Evolutionary conservation across 352 stramenopile species (phyloP).

Genomic region (Phytophthora colocasiae): DNA sequence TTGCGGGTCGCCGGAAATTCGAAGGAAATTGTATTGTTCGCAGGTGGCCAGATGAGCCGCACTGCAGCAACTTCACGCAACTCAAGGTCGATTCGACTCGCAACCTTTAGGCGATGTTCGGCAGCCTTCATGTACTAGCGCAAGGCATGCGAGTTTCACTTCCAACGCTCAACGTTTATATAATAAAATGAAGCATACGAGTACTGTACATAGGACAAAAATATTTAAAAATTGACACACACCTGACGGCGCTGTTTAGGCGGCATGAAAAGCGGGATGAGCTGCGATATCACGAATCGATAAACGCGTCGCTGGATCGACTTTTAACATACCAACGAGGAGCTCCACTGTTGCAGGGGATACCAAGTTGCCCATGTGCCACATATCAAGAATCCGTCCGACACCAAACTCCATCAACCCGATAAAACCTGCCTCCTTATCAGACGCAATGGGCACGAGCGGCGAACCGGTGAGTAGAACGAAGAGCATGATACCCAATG

Average conservation of each 20-base stretch:
- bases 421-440: constrained; percentile 40
- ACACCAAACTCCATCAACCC: constrained; percentile 47
- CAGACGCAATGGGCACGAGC: constrained; percentile 37
- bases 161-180: no score
- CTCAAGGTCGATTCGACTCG: neutral
- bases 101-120: neutral
- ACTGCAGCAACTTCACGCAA: neutral
- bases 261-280: neutral
- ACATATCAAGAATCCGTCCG: neutral
- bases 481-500: constrained; percentile 65
- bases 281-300: neutral
- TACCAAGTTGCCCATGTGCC: neutral
- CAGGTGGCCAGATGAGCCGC: neutral
- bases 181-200: no score
- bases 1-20: neutral
- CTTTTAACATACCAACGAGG: neutral
- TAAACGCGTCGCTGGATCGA: neutral
- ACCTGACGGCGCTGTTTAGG: no score
- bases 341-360: neutral
- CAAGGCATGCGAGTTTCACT: no score
- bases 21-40: neutral
- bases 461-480: constrained; percentile 64
- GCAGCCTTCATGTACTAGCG: no score
- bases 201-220: no score
- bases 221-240: no score